Evolutionary conservation across 2,329 filamentous ascomycete genomes (phyloP).

Genomic region (Hymenoscyphus occultus): DNA sequence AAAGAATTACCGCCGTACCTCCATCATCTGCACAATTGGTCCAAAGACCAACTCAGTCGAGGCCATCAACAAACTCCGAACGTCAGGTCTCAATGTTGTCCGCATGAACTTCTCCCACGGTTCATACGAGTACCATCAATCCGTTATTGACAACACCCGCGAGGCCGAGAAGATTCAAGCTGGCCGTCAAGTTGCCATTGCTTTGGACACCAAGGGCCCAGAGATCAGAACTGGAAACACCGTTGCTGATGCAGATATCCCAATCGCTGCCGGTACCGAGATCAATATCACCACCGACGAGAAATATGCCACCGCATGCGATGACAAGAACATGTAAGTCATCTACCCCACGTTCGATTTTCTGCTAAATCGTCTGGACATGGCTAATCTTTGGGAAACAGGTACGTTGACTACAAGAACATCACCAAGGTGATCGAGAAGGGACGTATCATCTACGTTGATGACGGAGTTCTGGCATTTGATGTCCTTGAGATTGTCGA

Average conservation of each 20-base stretch:
- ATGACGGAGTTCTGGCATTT: slow-evolving; percentile 96
- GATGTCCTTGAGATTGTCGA: slow-evolving; percentile 86
- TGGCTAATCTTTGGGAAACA: slow-evolving; percentile 37
- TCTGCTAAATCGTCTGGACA: neutral
- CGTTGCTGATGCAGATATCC: slow-evolving; percentile 66
- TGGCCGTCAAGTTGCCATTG: slow-evolving; percentile 91
- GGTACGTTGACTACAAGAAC: slow-evolving; percentile 99
- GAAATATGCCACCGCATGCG: slow-evolving; percentile 77
- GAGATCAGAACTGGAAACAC: slow-evolving; percentile 85
- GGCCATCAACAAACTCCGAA: slow-evolving; percentile 92
- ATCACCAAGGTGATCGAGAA: slow-evolving; percentile 95
- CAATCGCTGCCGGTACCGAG: slow-evolving; percentile 77
- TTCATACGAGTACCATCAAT: slow-evolving; percentile 95
- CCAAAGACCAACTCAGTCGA: slow-evolving; percentile 98
- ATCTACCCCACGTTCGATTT: neutral
- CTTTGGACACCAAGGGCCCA: slow-evolving; percentile 80
- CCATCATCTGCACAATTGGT: slow-evolving; percentile 98
- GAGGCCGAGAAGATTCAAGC: slow-evolving; percentile 73
- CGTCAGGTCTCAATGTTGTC: slow-evolving; percentile 91
- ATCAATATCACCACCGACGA: slow-evolving; percentile 98
- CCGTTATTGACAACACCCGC: slow-evolving; percentile 93
- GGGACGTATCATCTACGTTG: slow-evolving; percentile 95
- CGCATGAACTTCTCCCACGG: slow-evolving; percentile 99
- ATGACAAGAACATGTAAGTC: slow-evolving; percentile 88
- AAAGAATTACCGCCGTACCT: slow-evolving; percentile 91